Base-by-base conservation (phyloP, 2,329 filamentous ascomycete species). In the Aureobasidium subglaciale region DNA sequence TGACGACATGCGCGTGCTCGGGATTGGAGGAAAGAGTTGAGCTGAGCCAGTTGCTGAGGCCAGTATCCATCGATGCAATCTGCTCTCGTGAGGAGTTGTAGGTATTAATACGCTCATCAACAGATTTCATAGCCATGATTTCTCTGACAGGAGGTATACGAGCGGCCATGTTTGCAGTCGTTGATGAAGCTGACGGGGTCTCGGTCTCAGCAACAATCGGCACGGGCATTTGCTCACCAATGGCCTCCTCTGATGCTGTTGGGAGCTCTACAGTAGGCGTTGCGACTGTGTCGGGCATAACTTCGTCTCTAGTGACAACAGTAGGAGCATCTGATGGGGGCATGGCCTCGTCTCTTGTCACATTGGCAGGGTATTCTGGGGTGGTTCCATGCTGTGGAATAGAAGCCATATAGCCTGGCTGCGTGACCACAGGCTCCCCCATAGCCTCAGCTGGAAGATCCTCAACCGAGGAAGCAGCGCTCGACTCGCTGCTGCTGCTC, bases 41-140 rank as follows among this genome's bases (percentile, higher is more conserved):
- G 40, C 72, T 67, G 16, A 85, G 65, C 83, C 83, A 86, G 60
- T 76, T 70, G 55, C 71, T 75, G n/a, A 97, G 73, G 1, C 91
- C 90, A 5, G 87, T 87, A 58, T 96, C 84, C 67, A 86, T 83
- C 11, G 73, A 69, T 0, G 86, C 84, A 68, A 90, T 90, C 42
- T 87, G 80, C 15, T 81, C 73, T 41, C 89, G 81, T 0, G 87
- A 86, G 57, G 86, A 81, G 57, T 88, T 81, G 67, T 88, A 95
- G 13, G 83, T 85, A 40, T 78, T 75, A 58, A 93, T 87, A 18
- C 90, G 83, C 61, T 93, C 85, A 13, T 77, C 69, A 0, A 84
- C 70, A 2, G 80, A 82, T 15, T 80, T 77, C 48, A 93, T 77
- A 8, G 81, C 82, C 63, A 90, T 77, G 59, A 96, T 95, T 57